Evolutionary conservation across 108 stramenopile genomes (phyloP), one percentile per base, ranked within the genome.

Genomic region (Cyclotella distinguenda): DNA sequence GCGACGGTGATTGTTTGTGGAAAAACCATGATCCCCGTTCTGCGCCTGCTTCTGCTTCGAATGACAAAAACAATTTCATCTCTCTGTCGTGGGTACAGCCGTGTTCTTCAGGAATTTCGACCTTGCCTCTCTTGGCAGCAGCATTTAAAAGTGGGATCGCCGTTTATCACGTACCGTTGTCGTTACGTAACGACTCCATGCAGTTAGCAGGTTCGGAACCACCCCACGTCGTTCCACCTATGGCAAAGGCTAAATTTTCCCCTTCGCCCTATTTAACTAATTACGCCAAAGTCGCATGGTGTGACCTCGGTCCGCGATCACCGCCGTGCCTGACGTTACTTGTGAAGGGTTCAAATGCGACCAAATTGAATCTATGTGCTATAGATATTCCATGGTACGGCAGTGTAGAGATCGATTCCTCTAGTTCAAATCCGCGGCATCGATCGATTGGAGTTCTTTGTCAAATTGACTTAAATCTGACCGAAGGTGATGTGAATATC

Each of bases 131-230:
- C 28, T 54, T 89, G 35, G 86, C 86, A 0, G 88, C 86, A 19
- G 61, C 85, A 58, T 93, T 81, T 71, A 72, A 81, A 50, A 78
- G 83, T 54, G 91, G 86, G 1, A 48, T 90, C 8, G 83, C 84
- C 36, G 46, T 93, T 8, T 93, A 82, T 52, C 88, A 87, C 59
- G 84, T 93, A 22, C 16, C 60, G 10, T 46, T 32, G 60, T 12
- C 43, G 27, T 8, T 46, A 27, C 26, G 1, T 38, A 31, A n/a
- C 10, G 60, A 16, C 8, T 12, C 10, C 11, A 11, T 9, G n/a
- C 80, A 21, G 52, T 23, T 35, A 23, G 19, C n/a, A n/a, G n/a
- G n/a, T n/a, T 42, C 5, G 5, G n/a, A 4, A 5, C 40, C 5
- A 35, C 33, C 44, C 2, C 18, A 35, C 16, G 30, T 55, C 23